A percentile compares a stretch with the other conserved stretches of the same genome.
phyloP scores from a whole-genome alignment of 1,284 basidiomycete species.

The Volvariella surrecta region DNA sequence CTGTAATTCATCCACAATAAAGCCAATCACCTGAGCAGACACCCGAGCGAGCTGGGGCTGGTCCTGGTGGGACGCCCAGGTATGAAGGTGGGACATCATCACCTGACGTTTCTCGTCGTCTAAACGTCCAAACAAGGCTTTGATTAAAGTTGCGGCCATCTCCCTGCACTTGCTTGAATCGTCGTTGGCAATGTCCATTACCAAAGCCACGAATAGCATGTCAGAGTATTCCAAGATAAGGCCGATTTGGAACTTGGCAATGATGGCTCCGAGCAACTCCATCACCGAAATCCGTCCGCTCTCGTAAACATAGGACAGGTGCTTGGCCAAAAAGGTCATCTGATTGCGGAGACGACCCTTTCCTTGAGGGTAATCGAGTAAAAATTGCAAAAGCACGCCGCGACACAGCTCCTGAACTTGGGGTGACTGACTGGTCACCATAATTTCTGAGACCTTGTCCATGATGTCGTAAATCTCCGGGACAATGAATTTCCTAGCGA shows the following conservation, averaged over 20 bases:
- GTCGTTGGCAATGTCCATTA: slow-evolving; percentile 93
- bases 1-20: slow-evolving; percentile 64
- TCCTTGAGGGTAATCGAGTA: slow-evolving; percentile 97
- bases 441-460: slow-evolving; percentile 90
- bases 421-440: slow-evolving; percentile 89
- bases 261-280: slow-evolving; percentile 79
- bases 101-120: slow-evolving; percentile 51
- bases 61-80: slow-evolving; percentile 68
- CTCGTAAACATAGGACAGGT: slow-evolving; percentile 88
- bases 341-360: slow-evolving; percentile 83
- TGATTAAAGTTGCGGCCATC: slow-evolving; percentile 80
- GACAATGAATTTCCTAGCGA: slow-evolving; percentile 86
- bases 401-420: slow-evolving; percentile 92
- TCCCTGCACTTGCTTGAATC: slow-evolving; percentile 83
- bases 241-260: slow-evolving; percentile 78
- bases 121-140: slow-evolving; percentile 64
- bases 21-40: slow-evolving; percentile 75
- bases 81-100: slow-evolving; percentile 66
- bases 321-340: slow-evolving; percentile 91
- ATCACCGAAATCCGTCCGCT: slow-evolving; percentile 88
- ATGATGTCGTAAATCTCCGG: slow-evolving; percentile 98
- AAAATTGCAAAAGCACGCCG: slow-evolving; percentile 85
- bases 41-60: slow-evolving; percentile 63
- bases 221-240: slow-evolving; percentile 82
- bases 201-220: slow-evolving; percentile 86